These are phyloP conservation scores for Coemansia umbellata DNA, from an alignment of 192 early-diverging fungal genomes.

Conservation along the genomic window DNA sequence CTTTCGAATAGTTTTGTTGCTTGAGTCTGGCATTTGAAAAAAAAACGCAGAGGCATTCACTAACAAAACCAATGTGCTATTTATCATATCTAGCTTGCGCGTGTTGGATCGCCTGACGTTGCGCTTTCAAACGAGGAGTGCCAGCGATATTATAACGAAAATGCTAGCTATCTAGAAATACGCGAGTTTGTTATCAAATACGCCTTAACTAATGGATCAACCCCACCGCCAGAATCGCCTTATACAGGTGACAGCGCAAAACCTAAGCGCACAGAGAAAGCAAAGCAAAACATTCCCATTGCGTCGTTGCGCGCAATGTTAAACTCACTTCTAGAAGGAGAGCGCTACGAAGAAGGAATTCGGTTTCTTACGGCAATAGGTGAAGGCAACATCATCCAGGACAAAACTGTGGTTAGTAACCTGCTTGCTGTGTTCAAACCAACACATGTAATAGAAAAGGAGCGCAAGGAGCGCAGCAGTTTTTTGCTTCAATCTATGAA, in stretches of 20 bases:
- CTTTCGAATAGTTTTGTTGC: too few species aligned
- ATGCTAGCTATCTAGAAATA: constrained; percentile 14
- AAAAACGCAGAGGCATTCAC: too few species aligned
- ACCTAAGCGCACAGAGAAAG: too few species aligned
- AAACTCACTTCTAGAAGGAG: constrained; percentile 35
- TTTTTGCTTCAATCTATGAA: constrained; percentile 17
- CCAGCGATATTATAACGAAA: neutral
- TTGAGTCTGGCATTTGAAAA: too few species aligned
- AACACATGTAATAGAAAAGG: constrained; percentile 24
- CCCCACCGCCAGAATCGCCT: neutral
- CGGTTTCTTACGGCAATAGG: constrained; percentile 27
- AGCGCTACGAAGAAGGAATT: constrained; percentile 28
- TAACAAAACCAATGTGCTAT: neutral
- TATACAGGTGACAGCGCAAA: too few species aligned
- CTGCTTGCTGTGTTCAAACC: constrained; percentile 39
- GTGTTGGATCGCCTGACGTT: neutral
- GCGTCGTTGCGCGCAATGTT: constrained; percentile 26
- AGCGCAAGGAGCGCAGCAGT: constrained; percentile 27
- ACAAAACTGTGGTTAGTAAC: constrained; percentile 10
- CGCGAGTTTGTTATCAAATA: constrained; percentile 32
- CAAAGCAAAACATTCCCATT: constrained; percentile 8
- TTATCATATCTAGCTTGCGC: neutral
- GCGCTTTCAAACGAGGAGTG: neutral
- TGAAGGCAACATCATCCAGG: constrained; percentile 5
- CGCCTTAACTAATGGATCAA: neutral